Percentiles rank a stretch among this genome's conserved stretches.
These are phyloP conservation scores for Aspergillus sp. DNA, from an alignment of 2,329 filamentous ascomycete species.

Conservation along the genomic window DNA sequence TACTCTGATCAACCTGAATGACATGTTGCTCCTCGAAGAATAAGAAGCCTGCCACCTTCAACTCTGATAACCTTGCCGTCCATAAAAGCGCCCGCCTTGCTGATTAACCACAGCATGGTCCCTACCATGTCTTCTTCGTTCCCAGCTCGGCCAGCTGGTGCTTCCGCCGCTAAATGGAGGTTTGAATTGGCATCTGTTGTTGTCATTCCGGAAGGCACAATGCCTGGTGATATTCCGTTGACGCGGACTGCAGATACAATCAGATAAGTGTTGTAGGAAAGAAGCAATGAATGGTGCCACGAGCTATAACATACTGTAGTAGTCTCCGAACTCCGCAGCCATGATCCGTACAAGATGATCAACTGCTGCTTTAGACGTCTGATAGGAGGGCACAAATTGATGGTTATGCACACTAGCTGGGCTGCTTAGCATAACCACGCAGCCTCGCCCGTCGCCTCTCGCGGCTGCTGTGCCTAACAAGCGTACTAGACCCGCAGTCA, in stretches of 20 bases:
- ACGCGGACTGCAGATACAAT: neutral
- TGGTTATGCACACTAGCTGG: neutral
- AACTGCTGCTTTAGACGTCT: neutral
- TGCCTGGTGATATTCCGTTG: neutral
- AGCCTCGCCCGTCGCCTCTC: neutral
- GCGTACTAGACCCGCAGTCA: neutral
- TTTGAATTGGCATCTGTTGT: neutral
- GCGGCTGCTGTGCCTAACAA: neutral
- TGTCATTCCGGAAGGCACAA: neutral
- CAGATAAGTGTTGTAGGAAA: neutral
- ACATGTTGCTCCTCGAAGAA: neutral
- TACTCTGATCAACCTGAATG: neutral
- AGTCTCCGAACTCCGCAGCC: neutral
- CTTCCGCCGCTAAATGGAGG: neutral
- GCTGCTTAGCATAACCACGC: neutral
- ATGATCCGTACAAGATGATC: neutral
- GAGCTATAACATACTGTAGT: neutral
- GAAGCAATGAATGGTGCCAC: neutral
- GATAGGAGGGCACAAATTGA: neutral
- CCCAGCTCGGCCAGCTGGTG: neutral
- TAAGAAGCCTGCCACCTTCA: neutral
- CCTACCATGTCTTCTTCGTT: neutral
- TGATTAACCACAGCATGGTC: neutral
- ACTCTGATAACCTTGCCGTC: neutral
- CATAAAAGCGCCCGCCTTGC: neutral